These are phyloP conservation scores for Phytophthora vignae DNA, from an alignment of 352 stramenopile genomes.

Conservation along the genomic window DNA sequence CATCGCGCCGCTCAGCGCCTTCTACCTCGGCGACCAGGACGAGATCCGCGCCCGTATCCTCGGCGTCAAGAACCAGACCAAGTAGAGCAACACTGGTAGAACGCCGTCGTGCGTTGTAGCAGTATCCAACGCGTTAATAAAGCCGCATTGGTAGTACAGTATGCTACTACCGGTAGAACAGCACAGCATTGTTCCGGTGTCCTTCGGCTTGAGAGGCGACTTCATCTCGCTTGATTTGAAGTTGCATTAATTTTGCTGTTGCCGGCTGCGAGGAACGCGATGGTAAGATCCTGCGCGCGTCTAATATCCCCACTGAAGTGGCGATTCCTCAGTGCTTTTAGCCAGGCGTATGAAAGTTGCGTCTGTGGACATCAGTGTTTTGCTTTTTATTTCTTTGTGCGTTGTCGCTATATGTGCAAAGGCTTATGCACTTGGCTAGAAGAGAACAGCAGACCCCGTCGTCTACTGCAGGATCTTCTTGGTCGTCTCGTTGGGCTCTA, in stretches of 20 bases:
- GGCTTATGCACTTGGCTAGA: conserved; percentile 14
- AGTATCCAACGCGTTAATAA: conserved; percentile 11
- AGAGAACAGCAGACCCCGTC: conserved; percentile 2
- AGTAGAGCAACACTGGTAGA: conserved; percentile 61
- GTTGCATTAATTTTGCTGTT: too few relatives aligned
- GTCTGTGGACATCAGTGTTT: conserved; percentile 27
- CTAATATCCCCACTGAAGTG: not conserved
- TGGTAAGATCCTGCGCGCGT: conserved; percentile 4
- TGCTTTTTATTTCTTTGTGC: conserved; percentile 31
- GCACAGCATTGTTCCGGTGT: not conserved
- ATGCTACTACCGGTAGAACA: not conserved
- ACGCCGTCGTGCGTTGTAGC: conserved; percentile 1
- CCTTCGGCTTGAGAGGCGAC: not conserved
- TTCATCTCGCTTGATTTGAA: conserved; percentile 6
- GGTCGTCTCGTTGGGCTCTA: conserved; percentile 85
- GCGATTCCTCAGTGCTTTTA: not conserved
- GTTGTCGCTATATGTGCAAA: conserved; percentile 34
- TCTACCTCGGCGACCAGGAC: conserved; percentile 74
- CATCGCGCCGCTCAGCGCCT: conserved; percentile 85
- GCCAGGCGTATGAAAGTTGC: conserved; percentile 5
- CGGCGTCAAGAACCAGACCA: conserved; percentile 97
- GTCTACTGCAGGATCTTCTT: conserved; percentile 83
- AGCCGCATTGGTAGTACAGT: conserved; percentile 13
- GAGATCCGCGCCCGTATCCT: conserved; percentile 92
- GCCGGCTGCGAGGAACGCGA: not conserved